A percentile compares a stretch with the other conserved stretches of the same genome.
Conservation (phyloP, 495 filamentous ascomycete genomes). For the Massariosphaeria phaeospora region DNA sequence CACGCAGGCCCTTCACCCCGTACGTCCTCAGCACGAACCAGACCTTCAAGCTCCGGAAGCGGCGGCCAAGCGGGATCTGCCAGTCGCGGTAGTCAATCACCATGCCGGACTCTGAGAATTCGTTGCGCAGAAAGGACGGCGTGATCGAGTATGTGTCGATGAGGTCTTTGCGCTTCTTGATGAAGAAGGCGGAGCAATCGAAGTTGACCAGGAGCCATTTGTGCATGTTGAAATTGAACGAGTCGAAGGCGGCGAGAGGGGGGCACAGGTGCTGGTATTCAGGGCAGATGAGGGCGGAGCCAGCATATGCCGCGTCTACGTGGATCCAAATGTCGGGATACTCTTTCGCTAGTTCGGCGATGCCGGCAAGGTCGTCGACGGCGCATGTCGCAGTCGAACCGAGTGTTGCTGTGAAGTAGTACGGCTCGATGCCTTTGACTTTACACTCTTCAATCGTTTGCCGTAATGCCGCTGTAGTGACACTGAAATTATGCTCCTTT, state of each 20-base stretch:
- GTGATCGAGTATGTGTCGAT: conserved; percentile 76
- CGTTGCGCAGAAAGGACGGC: conserved; percentile 76
- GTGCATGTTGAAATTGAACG: conserved; percentile 94
- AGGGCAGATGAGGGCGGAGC: conserved; percentile 71
- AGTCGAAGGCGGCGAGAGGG: conserved; percentile 66
- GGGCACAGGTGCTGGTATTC: conserved; percentile 69
- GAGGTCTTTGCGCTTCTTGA: conserved; percentile 63
- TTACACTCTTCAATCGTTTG: conserved; percentile 57
- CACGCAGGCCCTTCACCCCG: conserved; percentile 71
- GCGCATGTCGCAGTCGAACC: conserved; percentile 88
- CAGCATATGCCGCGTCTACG: conserved; percentile 94
- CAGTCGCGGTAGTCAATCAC: conserved; percentile 98
- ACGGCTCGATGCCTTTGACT: conserved; percentile 67
- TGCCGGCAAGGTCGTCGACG: conserved; percentile 70
- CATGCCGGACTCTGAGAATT: conserved; percentile 70
- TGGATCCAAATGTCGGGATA: conserved; percentile 80
- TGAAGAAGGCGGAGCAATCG: conserved; percentile 50
- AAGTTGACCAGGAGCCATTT: conserved; percentile 97
- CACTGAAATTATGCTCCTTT: conserved; percentile 58
- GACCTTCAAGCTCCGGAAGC: conserved; percentile 90
- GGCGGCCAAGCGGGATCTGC: conserved; percentile 90
- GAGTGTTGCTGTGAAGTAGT: conserved; percentile 78
- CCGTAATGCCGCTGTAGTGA: conserved; percentile 62
- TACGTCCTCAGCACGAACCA: conserved; percentile 95
- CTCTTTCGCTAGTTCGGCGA: conserved; percentile 60